Evolutionary conservation across 2,329 filamentous ascomycete species (phyloP).

Genomic region (Talaromyces piceae): DNA sequence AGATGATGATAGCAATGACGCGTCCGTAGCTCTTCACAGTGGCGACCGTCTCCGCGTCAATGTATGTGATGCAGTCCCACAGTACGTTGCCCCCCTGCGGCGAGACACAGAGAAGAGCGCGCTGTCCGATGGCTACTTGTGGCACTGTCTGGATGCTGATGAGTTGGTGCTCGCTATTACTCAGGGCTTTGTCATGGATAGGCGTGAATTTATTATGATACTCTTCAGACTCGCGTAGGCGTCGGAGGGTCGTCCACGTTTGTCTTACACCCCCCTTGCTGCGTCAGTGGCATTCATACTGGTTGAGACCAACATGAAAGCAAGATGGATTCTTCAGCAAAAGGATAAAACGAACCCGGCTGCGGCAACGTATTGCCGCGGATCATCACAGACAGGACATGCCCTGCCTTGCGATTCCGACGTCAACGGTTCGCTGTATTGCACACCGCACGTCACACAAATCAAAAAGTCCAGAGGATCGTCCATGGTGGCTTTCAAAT

Average conservation of each 20-base stretch:
- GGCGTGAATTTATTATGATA: conserved; percentile 19
- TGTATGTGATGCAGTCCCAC: conserved; percentile 68
- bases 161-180: conserved; percentile 6
- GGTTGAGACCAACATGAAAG: background rate
- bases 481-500: background rate
- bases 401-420: conserved; percentile 11
- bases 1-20: conserved; percentile 64
- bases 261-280: conserved; percentile 12
- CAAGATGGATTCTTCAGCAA: too few relatives aligned
- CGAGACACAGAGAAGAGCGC: conserved; percentile 62
- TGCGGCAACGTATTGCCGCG: conserved; percentile 22
- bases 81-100: conserved; percentile 64
- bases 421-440: conserved; percentile 14
- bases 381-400: conserved; percentile 26
- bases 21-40: conserved; percentile 56
- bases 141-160: conserved; percentile 33
- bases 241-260: conserved; percentile 23
- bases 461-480: conserved; percentile 18
- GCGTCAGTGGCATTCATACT: background rate
- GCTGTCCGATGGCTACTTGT: conserved; percentile 66
- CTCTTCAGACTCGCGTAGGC: conserved; percentile 15
- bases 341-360: conserved; percentile 16
- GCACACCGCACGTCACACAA: conserved; percentile 22
- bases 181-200: background rate
- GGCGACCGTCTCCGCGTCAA: conserved; percentile 57